Evolutionary conservation across 2,329 filamentous ascomycete species (phyloP), one percentile per base, ranked within the genome.

Genomic region (Xylariomycetidae sp.): DNA sequence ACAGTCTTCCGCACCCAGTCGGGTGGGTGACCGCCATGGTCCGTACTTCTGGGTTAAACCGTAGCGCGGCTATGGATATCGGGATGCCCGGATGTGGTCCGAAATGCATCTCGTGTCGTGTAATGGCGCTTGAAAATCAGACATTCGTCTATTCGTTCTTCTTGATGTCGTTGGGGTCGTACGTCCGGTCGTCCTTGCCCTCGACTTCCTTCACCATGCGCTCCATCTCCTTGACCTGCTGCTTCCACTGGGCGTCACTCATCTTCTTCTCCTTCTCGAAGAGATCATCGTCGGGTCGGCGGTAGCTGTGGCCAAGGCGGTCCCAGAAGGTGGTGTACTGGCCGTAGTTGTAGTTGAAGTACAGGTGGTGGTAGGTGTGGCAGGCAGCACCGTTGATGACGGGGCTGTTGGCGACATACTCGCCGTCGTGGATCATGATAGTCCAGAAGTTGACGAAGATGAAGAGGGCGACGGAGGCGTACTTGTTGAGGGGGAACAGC

Each of bases 361-460:
- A 85, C 24, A 88, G 61, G 57, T 95, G 90, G 62, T 96, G 90
- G 72, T 89, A 77, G 15, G 83, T 87, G 61, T 95, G 90, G 70
- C 90, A 95, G 18, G 90, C 90, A 10, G 90, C 88, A 32, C 90
- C 90, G 58, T 96, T 96, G 63, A 95, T 79, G 48, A 95, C 61
- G n/a, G 87, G 83, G 52, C 82, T 86, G 64, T 95, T 85, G 53
- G 87, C 82, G 12, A 93, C 76, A 57, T 94, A 95, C 65, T 96
- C 90, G 52, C 90, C 90, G 52, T 96, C 90, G 61, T 96, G 79
- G 53, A 96, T 95, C 65, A 95, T 74, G 50, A 96, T 86, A 24
- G 89, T 94, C 90, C 90, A 96, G 62, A 95, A 77, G 65, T 96
- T 94, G 67, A 96, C 85, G 57, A 94, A 93, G 49, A 82, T 68